phyloP scores from a whole-genome alignment of 495 filamentous ascomycete species.

The Lepidopterella palustris region DNA sequence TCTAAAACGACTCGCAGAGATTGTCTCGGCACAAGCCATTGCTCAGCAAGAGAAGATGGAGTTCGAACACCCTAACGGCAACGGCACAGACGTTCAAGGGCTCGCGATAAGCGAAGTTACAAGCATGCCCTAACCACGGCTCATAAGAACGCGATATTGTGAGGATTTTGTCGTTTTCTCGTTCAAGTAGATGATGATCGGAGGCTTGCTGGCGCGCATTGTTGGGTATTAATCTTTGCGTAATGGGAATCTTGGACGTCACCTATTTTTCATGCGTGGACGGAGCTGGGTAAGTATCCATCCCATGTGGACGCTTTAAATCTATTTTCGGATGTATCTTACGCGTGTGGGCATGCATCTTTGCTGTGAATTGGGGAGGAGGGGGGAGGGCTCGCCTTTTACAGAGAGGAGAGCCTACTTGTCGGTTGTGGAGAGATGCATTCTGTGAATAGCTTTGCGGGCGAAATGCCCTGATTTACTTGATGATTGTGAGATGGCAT shows the following conservation, averaged over 20 bases:
- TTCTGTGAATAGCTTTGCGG: background rate
- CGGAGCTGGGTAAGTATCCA: background rate
- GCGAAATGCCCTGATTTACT: background rate
- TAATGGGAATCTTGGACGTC: background rate
- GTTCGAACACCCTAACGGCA: conserved; percentile 39
- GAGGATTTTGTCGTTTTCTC: background rate
- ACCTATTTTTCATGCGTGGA: background rate
- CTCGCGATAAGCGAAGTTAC: conserved; percentile 27
- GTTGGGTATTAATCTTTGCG: background rate
- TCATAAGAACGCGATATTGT: background rate
- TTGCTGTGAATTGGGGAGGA: background rate
- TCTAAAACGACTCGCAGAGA: conserved; percentile 90
- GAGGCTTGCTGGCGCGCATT: background rate
- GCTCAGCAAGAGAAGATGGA: conserved; percentile 86
- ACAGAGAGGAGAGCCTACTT: background rate
- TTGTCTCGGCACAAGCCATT: conserved; percentile 92
- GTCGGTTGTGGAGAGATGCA: no score
- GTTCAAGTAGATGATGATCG: background rate
- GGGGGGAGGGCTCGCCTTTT: background rate
- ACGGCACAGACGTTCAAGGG: conserved; percentile 40
- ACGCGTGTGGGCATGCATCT: background rate
- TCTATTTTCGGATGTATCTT: background rate
- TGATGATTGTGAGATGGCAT: background rate
- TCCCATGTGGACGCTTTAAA: no score
- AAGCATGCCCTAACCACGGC: conserved; percentile 9